These are phyloP conservation scores for Suhomyces pyralidae DNA, from an alignment of 805 yeast genomes.

Conservation along the genomic window DNA sequence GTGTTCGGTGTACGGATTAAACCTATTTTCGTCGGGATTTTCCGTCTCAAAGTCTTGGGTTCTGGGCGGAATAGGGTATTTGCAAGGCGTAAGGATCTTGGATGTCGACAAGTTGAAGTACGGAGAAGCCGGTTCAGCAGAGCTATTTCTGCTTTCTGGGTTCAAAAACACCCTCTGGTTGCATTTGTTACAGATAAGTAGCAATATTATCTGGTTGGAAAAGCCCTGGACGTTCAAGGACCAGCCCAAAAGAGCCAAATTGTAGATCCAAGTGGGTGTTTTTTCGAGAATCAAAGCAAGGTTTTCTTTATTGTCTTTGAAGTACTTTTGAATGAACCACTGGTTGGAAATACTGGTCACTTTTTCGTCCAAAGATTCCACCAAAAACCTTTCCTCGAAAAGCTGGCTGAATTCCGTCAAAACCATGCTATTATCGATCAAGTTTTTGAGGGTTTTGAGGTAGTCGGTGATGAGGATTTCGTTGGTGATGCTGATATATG, in stretches of 20 bases:
- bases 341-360: conserved; percentile 26
- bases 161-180: conserved; percentile 33
- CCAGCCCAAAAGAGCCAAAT: conserved; percentile 41
- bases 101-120: conserved; percentile 18
- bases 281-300: conserved; percentile 18
- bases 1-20: conserved; percentile 28
- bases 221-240: conserved; percentile 29
- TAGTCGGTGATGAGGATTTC: conserved; percentile 28
- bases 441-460: conserved; percentile 23
- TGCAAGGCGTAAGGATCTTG: conserved; percentile 29
- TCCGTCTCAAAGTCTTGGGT: conserved; percentile 5
- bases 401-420: conserved; percentile 11
- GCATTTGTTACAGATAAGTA: conserved; percentile 36
- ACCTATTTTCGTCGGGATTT: conserved; percentile 13
- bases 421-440: conserved; percentile 23
- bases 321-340: conserved; percentile 32
- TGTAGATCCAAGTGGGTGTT: conserved; percentile 33
- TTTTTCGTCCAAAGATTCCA: conserved; percentile 1
- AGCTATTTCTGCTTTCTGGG: conserved; percentile 4
- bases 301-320: conserved; percentile 36
- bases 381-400: conserved; percentile 5
- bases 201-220: conserved; percentile 22
- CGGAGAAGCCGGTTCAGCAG: not conserved
- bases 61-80: conserved; percentile 17
- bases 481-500: conserved; percentile 28